These are phyloP conservation scores for Pythium guiyangense DNA, from an alignment of 352 stramenopile species.

Conservation along the genomic window DNA sequence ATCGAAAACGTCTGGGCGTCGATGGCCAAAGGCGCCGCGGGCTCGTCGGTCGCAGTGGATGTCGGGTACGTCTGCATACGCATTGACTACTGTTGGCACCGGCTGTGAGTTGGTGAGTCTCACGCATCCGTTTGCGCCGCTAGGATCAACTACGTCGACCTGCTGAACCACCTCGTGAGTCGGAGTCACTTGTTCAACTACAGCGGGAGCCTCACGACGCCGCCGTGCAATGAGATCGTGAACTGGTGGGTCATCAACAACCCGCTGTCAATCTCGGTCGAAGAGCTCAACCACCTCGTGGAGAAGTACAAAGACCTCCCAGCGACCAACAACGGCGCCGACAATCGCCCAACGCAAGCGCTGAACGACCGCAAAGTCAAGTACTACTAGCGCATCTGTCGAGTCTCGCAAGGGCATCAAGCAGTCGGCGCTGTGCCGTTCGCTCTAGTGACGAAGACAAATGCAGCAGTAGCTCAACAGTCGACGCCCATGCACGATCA, in stretches of 20 bases:
- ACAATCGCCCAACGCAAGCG: constrained; percentile 32
- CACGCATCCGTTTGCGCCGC: neutral
- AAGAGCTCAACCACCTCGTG: constrained; percentile 29
- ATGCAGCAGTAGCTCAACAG: no score
- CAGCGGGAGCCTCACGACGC: constrained; percentile 52
- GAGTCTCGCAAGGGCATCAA: no score
- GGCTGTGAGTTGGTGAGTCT: neutral
- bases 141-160: constrained; percentile 55
- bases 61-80: constrained; percentile 21
- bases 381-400: constrained; percentile 5
- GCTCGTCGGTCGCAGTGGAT: constrained; percentile 20
- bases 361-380: constrained; percentile 31
- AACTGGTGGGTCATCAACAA: constrained; percentile 63
- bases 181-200: constrained; percentile 71
- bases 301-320: constrained; percentile 26
- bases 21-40: constrained; percentile 27
- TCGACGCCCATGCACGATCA: no score
- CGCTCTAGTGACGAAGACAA: no score
- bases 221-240: constrained; percentile 43
- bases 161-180: constrained; percentile 42
- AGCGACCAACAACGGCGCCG: constrained; percentile 36
- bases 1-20: constrained; percentile 41
- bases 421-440: no score
- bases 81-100: neutral
- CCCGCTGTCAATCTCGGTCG: constrained; percentile 34